phyloP scores from a whole-genome alignment of 2,329 filamentous ascomycete genomes.

The Aspergillus phoenicis region DNA sequence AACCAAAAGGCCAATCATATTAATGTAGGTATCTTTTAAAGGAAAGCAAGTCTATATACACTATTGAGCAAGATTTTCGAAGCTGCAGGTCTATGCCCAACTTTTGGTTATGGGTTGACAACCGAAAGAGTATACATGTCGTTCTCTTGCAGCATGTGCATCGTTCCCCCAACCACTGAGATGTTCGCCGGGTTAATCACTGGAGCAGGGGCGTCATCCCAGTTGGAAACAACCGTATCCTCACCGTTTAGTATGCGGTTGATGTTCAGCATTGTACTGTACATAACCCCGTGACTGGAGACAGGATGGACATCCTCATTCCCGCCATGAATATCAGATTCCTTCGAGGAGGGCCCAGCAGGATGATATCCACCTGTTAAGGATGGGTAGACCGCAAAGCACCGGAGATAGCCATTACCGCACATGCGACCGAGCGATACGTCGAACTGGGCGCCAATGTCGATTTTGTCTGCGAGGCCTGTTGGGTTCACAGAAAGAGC shows the following conservation, averaged over 20 bases:
- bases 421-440: conserved; percentile 27
- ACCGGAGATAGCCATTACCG: conserved; percentile 23
- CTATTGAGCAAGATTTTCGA: background rate
- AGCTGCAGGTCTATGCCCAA: too few relatives aligned
- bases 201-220: conserved; percentile 21
- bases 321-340: conserved; percentile 23
- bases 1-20: too few relatives aligned
- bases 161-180: conserved; percentile 2
- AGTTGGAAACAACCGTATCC: conserved; percentile 18
- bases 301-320: conserved; percentile 5
- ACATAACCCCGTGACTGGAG: conserved; percentile 20
- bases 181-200: conserved; percentile 3
- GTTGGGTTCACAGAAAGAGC: conserved; percentile 25
- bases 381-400: conserved; percentile 23
- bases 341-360: conserved; percentile 14
- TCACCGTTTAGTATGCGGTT: conserved; percentile 19
- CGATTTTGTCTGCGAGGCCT: conserved; percentile 22
- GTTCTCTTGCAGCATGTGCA: background rate
- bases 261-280: conserved; percentile 27
- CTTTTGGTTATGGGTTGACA: background rate
- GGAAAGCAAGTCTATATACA: background rate
- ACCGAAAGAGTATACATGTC: background rate
- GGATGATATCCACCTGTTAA: conserved; percentile 19
- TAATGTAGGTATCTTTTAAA: too few relatives aligned
- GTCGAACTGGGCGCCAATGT: conserved; percentile 28